Evolutionary conservation across 306 rosid genomes (phyloP).

Genomic region (Castanea mollissima): DNA sequence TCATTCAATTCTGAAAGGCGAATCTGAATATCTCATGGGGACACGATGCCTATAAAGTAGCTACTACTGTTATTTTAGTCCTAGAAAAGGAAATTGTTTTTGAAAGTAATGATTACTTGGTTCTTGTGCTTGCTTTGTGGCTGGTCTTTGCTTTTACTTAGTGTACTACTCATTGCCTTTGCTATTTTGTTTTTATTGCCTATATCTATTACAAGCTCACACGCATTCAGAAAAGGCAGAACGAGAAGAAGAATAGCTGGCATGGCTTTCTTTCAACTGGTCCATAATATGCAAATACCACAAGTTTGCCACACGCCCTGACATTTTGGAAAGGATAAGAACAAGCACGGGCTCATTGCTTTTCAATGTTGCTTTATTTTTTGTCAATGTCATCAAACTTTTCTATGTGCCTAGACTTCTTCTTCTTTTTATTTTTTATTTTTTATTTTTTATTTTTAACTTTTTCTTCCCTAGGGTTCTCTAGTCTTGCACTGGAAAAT

Average conservation of each 20-base stretch:
- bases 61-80: background rate
- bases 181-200: background rate
- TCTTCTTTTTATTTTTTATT: no score
- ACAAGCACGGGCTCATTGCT: background rate
- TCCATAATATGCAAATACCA: background rate
- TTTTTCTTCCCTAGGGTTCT: background rate
- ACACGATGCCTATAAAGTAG: background rate
- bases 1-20: background rate
- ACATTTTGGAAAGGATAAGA: background rate
- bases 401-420: background rate
- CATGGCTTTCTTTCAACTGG: background rate
- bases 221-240: background rate
- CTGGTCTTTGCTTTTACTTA: background rate
- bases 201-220: background rate
- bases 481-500: background rate
- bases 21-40: background rate
- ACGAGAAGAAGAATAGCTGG: background rate
- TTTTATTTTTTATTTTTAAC: background rate
- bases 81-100: background rate
- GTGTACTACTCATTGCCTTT: background rate
- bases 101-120: background rate
- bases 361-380: background rate
- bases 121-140: background rate
- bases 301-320: conserved; percentile 4
- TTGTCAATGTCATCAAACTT: background rate